Evolutionary conservation across 176 grass and related monocot species (phyloP).

Genomic region (Puya raimondii): DNA sequence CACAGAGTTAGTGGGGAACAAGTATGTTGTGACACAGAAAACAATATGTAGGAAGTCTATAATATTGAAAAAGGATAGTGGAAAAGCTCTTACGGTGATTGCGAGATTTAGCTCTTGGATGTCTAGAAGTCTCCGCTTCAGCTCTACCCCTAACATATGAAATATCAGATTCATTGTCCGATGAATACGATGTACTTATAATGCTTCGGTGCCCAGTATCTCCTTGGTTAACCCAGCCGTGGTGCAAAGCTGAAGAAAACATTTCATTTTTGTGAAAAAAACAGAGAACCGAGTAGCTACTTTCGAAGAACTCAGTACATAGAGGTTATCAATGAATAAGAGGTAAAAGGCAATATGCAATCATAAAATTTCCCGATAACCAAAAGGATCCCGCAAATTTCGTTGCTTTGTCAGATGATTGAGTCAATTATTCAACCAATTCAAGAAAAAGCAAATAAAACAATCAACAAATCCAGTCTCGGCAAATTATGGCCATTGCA

Average conservation of each 20-base stretch:
- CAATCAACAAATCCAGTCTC: neutral
- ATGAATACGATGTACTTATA: conserved; percentile 10
- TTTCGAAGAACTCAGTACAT: neutral
- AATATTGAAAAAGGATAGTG: neutral
- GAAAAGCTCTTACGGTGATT: conserved; percentile 26
- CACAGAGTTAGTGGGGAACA: neutral
- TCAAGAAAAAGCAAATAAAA: neutral
- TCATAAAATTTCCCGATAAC: neutral
- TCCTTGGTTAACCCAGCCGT: conserved; percentile 20
- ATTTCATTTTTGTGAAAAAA: neutral
- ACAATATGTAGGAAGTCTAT: neutral
- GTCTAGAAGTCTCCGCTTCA: conserved; percentile 10
- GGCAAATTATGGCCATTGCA: neutral
- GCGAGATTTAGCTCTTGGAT: conserved; percentile 24
- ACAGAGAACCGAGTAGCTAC: neutral
- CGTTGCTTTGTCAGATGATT: neutral
- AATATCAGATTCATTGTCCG: conserved; percentile 4
- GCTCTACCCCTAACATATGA: conserved; percentile 24
- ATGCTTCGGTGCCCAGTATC: neutral
- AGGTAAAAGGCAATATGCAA: neutral
- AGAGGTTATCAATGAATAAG: neutral
- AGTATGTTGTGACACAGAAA: neutral
- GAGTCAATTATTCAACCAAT: neutral
- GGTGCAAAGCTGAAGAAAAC: conserved; percentile 35
- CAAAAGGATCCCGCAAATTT: neutral